Evolutionary conservation across 2,329 filamentous ascomycete genomes (phyloP).

Genomic region (Aspergillus fructus): DNA sequence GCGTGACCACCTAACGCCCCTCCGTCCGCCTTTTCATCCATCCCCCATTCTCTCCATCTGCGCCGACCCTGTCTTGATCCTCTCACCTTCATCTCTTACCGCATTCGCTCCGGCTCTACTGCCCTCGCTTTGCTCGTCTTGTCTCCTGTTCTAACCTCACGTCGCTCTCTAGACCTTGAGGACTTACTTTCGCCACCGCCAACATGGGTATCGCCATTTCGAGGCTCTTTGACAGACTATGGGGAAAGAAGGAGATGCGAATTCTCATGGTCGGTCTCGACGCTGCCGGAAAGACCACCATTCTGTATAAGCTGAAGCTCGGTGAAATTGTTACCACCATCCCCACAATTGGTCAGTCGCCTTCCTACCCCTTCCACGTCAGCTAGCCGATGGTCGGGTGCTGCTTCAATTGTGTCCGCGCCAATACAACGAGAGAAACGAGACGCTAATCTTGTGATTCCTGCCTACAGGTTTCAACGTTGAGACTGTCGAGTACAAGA

Average conservation of each 20-base stretch:
- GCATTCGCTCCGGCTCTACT: not conserved
- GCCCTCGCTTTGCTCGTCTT: not conserved
- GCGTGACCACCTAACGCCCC: conserved; percentile 19
- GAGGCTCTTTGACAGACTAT: conserved; percentile 93
- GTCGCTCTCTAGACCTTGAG: conserved; percentile 18
- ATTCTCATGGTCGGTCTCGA: conserved; percentile 99
- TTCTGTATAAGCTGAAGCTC: conserved; percentile 99
- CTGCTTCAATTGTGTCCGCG: not conserved
- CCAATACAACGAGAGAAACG: not conserved
- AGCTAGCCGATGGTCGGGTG: not conserved
- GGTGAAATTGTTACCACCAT: conserved; percentile 98
- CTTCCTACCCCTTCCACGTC: conserved; percentile 3
- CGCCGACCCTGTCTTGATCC: conserved; percentile 6
- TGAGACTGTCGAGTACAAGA: conserved; percentile 99
- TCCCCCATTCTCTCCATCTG: conserved; percentile 14
- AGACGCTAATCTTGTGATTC: conserved; percentile 14
- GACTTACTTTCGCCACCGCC: conserved; percentile 37
- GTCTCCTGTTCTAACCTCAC: conserved; percentile 21
- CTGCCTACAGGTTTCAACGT: conserved; percentile 85
- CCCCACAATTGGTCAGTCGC: conserved; percentile 83
- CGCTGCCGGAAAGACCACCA: conserved; percentile 99
- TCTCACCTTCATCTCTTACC: conserved; percentile 8
- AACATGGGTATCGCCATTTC: conserved; percentile 98
- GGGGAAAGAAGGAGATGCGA: conserved; percentile 99
- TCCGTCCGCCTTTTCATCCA: conserved; percentile 16